Conservation (phyloP, 1,139 yeast genomes). For the Yamadazyma kanchanaburiensis region DNA sequence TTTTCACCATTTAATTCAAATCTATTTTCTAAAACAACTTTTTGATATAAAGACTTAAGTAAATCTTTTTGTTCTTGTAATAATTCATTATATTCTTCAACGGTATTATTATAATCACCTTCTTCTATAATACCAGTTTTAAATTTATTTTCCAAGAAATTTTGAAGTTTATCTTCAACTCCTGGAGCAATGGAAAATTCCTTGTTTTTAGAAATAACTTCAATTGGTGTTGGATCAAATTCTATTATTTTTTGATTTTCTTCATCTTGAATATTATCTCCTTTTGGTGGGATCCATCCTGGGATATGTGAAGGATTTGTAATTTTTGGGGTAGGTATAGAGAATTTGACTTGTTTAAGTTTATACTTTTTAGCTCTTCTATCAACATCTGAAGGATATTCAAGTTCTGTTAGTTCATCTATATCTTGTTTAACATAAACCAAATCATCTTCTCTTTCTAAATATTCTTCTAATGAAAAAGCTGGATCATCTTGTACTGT, state of each 20-base stretch:
- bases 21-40: constrained; percentile 32
- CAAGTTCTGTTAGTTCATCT: constrained; percentile 13
- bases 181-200: constrained; percentile 22
- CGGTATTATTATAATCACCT: constrained; percentile 30
- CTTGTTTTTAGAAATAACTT: constrained; percentile 18
- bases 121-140: constrained; percentile 43
- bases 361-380: constrained; percentile 22
- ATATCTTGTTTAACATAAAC: constrained; percentile 3
- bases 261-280: constrained; percentile 38
- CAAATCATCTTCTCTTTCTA: constrained; percentile 1
- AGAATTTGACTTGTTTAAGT: constrained; percentile 41
- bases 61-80: constrained; percentile 30
- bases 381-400: constrained; percentile 10
- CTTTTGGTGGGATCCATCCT: constrained; percentile 54
- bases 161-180: constrained; percentile 39
- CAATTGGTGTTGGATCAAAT: constrained; percentile 27
- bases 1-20: constrained; percentile 43
- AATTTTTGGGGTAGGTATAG: constrained; percentile 57
- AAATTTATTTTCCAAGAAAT: constrained; percentile 51
- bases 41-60: constrained; percentile 26
- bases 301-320: constrained; percentile 78
- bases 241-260: constrained; percentile 34
- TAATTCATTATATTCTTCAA: constrained; percentile 31
- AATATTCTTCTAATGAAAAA: background rate
- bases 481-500: background rate